phyloP scores from a whole-genome alignment of 257 asterid genomes.

The Thymus mandschuricus region DNA sequence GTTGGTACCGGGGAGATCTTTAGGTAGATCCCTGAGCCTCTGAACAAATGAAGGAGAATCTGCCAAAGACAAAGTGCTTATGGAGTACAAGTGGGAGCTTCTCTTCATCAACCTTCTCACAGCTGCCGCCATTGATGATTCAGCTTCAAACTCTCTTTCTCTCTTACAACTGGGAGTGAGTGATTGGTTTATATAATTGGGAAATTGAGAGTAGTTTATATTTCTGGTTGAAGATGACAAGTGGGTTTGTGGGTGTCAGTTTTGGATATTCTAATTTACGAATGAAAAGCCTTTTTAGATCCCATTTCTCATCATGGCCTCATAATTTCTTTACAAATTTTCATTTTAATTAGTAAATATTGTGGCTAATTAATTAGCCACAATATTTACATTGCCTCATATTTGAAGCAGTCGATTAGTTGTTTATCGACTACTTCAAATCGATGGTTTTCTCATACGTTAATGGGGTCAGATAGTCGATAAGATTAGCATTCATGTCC shows the following conservation, averaged over 20 bases:
- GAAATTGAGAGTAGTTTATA: not conserved
- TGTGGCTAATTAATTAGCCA: too few species aligned
- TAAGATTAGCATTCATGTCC: too few species aligned
- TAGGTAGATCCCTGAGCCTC: conserved; percentile 79
- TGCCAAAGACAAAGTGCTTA: conserved; percentile 37
- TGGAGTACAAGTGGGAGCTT: conserved; percentile 38
- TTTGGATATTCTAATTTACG: not conserved
- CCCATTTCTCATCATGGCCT: too few species aligned
- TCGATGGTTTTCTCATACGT: too few species aligned
- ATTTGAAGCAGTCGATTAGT: too few species aligned
- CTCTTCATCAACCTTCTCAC: conserved; percentile 47
- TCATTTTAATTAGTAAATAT: too few species aligned
- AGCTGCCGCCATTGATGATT: conserved; percentile 54
- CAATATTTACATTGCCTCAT: too few species aligned
- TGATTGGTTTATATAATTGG: not conserved
- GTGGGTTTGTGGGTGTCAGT: not conserved
- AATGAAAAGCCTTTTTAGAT: too few species aligned
- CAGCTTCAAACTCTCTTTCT: too few species aligned
- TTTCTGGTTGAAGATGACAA: not conserved
- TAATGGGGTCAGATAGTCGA: too few species aligned
- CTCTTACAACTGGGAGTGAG: not conserved
- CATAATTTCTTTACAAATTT: too few species aligned
- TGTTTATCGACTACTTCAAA: too few species aligned
- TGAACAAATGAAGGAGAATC: conserved; percentile 66
- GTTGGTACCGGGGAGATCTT: conserved; percentile 74